Conservation (phyloP, 1,284 basidiomycete species). For the Ceratobasidium sp. region DNA sequence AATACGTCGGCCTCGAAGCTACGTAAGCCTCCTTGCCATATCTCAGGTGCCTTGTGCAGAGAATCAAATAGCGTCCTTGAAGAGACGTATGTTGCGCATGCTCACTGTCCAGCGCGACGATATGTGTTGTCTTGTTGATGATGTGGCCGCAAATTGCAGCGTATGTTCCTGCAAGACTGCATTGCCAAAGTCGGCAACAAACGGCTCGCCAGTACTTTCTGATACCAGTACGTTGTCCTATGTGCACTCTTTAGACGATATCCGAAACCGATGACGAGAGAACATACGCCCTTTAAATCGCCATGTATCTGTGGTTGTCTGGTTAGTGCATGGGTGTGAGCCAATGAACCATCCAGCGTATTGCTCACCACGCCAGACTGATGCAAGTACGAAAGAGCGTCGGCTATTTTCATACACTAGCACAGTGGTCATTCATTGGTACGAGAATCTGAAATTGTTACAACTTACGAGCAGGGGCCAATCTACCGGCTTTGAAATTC, state of each 20-base stretch:
- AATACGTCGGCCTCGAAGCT: constrained; percentile 12
- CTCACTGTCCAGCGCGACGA: constrained; percentile 15
- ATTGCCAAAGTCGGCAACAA: background rate
- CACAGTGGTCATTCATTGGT: background rate
- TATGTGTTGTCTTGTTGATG: background rate
- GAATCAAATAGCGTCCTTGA: background rate
- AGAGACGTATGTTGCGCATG: too few species aligned
- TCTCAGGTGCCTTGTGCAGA: constrained; percentile 11
- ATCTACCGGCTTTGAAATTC: background rate
- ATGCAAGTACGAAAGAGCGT: constrained; percentile 25
- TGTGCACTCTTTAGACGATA: background rate
- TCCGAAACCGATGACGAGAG: too few species aligned
- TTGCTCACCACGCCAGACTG: constrained; percentile 1
- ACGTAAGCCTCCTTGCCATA: background rate
- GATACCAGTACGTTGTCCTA: too few species aligned
- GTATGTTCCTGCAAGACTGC: background rate
- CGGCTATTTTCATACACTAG: constrained; percentile 7
- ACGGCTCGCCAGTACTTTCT: background rate
- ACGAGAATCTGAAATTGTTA: background rate
- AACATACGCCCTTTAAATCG: constrained; percentile 20
- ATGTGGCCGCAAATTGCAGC: constrained; percentile 9
- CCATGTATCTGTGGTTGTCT: constrained; percentile 4
- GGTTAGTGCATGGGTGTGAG: too few species aligned
- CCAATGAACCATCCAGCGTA: background rate
- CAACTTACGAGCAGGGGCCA: background rate